Evolutionary conservation across 139 green algal genomes (phyloP).

Genomic region (Chlorella sorokiniana): DNA sequence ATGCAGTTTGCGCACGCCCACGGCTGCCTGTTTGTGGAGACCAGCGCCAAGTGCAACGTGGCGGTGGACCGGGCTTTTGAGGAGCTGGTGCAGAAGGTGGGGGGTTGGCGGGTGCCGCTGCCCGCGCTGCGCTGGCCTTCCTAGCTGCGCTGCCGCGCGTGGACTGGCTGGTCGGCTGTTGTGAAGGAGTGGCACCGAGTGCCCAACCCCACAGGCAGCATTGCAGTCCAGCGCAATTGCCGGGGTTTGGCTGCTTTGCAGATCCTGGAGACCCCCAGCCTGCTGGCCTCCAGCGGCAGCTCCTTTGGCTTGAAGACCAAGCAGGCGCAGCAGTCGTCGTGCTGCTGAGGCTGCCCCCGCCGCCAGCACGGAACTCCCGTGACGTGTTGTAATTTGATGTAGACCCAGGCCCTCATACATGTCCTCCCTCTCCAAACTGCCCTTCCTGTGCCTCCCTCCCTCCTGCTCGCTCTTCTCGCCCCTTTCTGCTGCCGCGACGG

Average conservation of each 20-base stretch:
- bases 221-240: too few relatives aligned
- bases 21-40: slow-evolving; percentile 95
- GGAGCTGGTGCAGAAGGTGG: slow-evolving; percentile 74
- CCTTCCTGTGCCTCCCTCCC: not conserved
- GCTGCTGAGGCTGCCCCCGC: slow-evolving; percentile 19
- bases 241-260: too few relatives aligned
- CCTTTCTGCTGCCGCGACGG: not conserved
- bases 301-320: slow-evolving; percentile 38
- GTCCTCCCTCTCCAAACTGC: not conserved
- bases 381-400: not conserved
- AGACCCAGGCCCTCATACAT: not conserved
- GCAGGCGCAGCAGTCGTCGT: slow-evolving; percentile 13
- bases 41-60: slow-evolving; percentile 82
- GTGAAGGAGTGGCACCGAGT: not conserved
- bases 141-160: too few relatives aligned
- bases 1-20: slow-evolving; percentile 76
- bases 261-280: slow-evolving; percentile 53
- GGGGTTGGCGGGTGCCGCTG: not conserved
- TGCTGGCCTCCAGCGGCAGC: slow-evolving; percentile 38
- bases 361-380: too few relatives aligned
- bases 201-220: not conserved
- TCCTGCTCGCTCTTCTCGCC: not conserved
- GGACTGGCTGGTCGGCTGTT: not conserved
- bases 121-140: not conserved
- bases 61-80: slow-evolving; percentile 86